Conservation (phyloP, 345 rosid genomes). For the Erodium maritimum region DNA sequence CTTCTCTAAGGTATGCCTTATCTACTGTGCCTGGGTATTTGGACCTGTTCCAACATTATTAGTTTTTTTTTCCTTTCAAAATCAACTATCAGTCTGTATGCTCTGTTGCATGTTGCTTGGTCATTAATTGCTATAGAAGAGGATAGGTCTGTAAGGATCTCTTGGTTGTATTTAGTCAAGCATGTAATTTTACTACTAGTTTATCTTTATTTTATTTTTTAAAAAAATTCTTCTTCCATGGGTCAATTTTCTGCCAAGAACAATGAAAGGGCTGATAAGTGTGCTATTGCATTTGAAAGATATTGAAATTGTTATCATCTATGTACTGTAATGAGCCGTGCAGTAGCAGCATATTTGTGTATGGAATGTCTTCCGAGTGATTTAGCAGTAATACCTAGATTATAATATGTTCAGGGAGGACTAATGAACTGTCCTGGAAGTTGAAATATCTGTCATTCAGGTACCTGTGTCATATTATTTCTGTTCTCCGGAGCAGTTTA, state of each 20-base stretch:
- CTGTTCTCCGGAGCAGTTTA: constrained; percentile 18
- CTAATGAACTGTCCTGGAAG: constrained; percentile 97
- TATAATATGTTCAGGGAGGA: constrained; percentile 99
- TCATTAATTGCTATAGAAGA: not conserved
- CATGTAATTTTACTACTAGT: not conserved
- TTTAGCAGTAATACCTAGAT: constrained; percentile 75
- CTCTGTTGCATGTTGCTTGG: not conserved
- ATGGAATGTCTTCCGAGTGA: constrained; percentile 30
- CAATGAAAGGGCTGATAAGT: not conserved
- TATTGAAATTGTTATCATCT: not conserved
- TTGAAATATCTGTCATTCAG: constrained; percentile 85
- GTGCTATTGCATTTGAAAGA: not conserved
- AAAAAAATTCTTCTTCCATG: not conserved
- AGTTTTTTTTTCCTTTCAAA: too few species aligned
- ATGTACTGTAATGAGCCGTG: not conserved
- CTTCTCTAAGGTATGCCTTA: constrained; percentile 62
- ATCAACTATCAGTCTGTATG: not conserved
- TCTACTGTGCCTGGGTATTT: too few species aligned
- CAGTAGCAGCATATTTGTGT: constrained; percentile 5
- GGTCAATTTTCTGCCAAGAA: not conserved
- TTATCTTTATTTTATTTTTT: not conserved
- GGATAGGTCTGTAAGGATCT: not conserved
- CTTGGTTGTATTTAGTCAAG: not conserved
- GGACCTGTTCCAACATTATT: too few species aligned
- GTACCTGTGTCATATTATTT: constrained; percentile 65